phyloP scores from a whole-genome alignment of 192 early-diverging fungal genomes.

The Gigaspora rosea region DNA sequence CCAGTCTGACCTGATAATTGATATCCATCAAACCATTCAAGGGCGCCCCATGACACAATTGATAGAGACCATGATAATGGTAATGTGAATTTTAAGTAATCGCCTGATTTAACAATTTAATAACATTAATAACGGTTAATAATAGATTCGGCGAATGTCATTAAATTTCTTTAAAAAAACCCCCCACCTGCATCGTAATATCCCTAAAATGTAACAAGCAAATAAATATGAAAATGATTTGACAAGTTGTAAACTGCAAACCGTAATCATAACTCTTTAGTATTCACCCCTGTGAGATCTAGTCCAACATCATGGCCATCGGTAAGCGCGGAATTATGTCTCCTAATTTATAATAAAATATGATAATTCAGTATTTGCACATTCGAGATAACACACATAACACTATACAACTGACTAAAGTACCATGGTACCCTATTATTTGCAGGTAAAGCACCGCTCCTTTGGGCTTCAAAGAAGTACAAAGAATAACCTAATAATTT shows the following conservation, averaged over 20 bases:
- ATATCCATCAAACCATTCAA: slow-evolving; percentile 60
- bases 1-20: slow-evolving; percentile 45
- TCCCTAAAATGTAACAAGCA: background rate
- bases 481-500: slow-evolving; percentile 48
- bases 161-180: too few relatives aligned
- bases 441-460: slow-evolving; percentile 51
- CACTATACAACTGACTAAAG: too few relatives aligned
- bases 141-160: too few relatives aligned
- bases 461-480: slow-evolving; percentile 59
- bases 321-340: slow-evolving; percentile 43
- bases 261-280: too few relatives aligned
- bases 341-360: background rate
- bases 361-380: too few relatives aligned
- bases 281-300: slow-evolving; percentile 40
- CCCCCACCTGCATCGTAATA: slow-evolving; percentile 54
- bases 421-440: slow-evolving; percentile 53
- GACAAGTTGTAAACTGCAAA: too few relatives aligned
- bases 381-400: too few relatives aligned
- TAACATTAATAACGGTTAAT: too few relatives aligned
- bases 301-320: slow-evolving; percentile 46
- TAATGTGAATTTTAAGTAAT: slow-evolving; percentile 66
- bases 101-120: slow-evolving; percentile 14
- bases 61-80: slow-evolving; percentile 54
- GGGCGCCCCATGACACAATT: slow-evolving; percentile 54
- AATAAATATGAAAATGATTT: too few relatives aligned